Base-by-base conservation (phyloP, 257 asterid species). In the Knoxia roxburghii region DNA sequence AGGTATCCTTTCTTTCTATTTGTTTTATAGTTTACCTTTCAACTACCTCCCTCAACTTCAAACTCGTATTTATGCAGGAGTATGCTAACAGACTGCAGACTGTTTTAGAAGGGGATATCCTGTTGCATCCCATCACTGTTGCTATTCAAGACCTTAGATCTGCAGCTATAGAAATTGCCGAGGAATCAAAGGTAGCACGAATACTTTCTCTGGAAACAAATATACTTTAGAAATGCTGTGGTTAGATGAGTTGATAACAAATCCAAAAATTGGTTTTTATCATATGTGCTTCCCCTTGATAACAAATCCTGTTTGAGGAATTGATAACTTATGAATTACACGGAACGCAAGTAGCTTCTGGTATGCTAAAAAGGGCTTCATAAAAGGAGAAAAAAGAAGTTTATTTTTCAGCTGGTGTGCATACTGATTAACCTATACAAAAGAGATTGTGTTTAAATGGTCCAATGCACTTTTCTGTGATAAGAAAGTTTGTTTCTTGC, bases 101-200 rank as follows among this genome's bases (percentile, higher is more conserved):
- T 37, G 51, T 79, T 76, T 68, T 87, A 76, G 87, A 74, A 67
- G 88, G 78, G 73, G 68, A 77, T 51, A 67, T 88, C 70, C 90
- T 91, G 0, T 75, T 85, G 80, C 74, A 65, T 32, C 87, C 94
- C 58, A 77, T 90, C 53, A 69, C 80, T 62, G 73, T 82, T 61
- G 96, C 96, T 59, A 81, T 84, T 68, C 75, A 82, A 76, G 96
- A 90, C 64, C 78, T 93, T 73, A 69, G 27, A 6, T 57, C 66
- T 24, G 88, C 97, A 68, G 96, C 95, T 26, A 71, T 74, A 17
- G 79, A 81, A 68, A 69, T 72, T 4, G 68, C 73, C 5, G 82
- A 77, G 75, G 87, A 93, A 82, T 68, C 75, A 57, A 76, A 90
- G 96, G 97, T 93, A 72, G 61, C 78, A 69, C 15, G 43, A 61